A percentile compares a stretch with the other conserved stretches of the same genome.
phyloP scores from a whole-genome alignment of 495 filamentous ascomycete species.

The Podospora pseudopauciseta region DNA sequence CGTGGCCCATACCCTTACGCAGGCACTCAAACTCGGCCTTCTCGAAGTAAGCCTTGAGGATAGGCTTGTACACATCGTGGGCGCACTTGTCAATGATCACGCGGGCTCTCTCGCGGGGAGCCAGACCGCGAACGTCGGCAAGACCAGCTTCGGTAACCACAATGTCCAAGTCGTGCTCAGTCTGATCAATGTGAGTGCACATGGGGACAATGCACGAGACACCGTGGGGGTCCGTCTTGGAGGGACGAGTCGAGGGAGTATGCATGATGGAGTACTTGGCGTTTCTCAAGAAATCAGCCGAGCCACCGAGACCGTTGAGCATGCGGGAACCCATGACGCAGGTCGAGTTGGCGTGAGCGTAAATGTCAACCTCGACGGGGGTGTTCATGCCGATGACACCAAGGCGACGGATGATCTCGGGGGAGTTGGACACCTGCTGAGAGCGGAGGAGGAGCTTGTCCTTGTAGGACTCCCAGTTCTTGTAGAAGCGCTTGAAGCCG shows the following conservation, averaged over 20 bases:
- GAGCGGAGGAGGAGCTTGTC: slow-evolving; percentile 82
- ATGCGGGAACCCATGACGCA: slow-evolving; percentile 89
- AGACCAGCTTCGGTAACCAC: slow-evolving; percentile 85
- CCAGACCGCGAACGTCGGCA: slow-evolving; percentile 79
- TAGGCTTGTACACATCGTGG: slow-evolving; percentile 82
- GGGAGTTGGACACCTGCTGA: slow-evolving; percentile 88
- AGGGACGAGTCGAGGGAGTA: slow-evolving; percentile 74
- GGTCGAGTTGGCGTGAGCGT: slow-evolving; percentile 89
- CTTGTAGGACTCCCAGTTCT: slow-evolving; percentile 74
- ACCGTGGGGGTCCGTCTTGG: slow-evolving; percentile 78
- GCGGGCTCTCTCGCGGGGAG: slow-evolving; percentile 73
- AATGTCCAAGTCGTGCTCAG: slow-evolving; percentile 85
- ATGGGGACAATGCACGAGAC: slow-evolving; percentile 87
- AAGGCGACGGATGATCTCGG: slow-evolving; percentile 85
- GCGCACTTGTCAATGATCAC: slow-evolving; percentile 87
- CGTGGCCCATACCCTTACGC: slow-evolving; percentile 84
- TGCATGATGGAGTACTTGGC: slow-evolving; percentile 94
- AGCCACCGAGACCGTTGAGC: slow-evolving; percentile 88
- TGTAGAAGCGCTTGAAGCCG: slow-evolving; percentile 90
- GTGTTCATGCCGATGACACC: slow-evolving; percentile 96
- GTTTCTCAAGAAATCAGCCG: slow-evolving; percentile 80
- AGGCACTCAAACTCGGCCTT: slow-evolving; percentile 85
- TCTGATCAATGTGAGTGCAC: slow-evolving; percentile 91
- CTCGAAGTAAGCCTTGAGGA: slow-evolving; percentile 78
- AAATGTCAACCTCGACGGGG: slow-evolving; percentile 90